Conservation (phyloP, 169 alveolate genomes). For the Cryptosporidium parvum region DNA sequence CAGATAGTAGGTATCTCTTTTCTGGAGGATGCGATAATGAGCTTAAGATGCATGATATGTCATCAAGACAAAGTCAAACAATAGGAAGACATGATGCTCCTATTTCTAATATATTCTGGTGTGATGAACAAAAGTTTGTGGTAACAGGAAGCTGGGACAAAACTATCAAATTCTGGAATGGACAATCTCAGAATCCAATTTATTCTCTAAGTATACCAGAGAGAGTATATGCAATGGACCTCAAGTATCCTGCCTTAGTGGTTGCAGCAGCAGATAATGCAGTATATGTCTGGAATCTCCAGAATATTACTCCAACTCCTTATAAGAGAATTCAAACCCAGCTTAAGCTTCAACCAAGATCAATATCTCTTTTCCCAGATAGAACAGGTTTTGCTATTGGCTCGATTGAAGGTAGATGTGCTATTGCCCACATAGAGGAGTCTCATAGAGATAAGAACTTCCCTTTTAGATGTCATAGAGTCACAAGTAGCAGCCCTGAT, state of each 20-base stretch:
- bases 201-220: conserved; percentile 70
- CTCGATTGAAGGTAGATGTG: conserved; percentile 94
- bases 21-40: conserved; percentile 83
- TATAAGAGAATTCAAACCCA: conserved; percentile 83
- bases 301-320: conserved; percentile 80
- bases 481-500: conserved; percentile 89
- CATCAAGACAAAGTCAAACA: conserved; percentile 70
- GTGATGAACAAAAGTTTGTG: conserved; percentile 82
- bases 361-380: conserved; percentile 89
- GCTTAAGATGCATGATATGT: conserved; percentile 71
- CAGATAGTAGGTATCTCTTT: conserved; percentile 79
- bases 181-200: conserved; percentile 75
- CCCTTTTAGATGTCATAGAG: conserved; percentile 94
- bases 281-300: conserved; percentile 78
- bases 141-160: conserved; percentile 83
- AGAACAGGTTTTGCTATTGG: conserved; percentile 92
- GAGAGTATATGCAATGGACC: conserved; percentile 82
- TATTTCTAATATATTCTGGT: conserved; percentile 78
- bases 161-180: conserved; percentile 76
- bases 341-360: conserved; percentile 89
- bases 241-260: conserved; percentile 80
- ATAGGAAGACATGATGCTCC: conserved; percentile 78
- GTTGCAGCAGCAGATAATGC: conserved; percentile 81
- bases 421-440: conserved; percentile 90
- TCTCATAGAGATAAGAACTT: conserved; percentile 85